Base-by-base conservation (phyloP, 2,329 filamentous ascomycete species). In the Talaromyces sp. region DNA sequence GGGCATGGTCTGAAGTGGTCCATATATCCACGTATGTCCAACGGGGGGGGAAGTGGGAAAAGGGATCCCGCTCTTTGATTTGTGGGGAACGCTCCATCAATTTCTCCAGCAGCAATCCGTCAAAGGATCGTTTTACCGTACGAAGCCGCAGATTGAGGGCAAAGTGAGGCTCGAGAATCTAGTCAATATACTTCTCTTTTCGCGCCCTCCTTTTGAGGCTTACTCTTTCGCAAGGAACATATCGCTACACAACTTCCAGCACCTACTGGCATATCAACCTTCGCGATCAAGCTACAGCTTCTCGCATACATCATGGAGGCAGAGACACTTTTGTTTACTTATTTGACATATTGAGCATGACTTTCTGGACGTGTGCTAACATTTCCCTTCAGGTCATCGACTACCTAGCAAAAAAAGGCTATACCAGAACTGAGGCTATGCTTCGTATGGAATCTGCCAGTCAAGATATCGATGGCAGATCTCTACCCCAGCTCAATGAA, bases 371-470 rank as follows among this genome's bases (percentile, higher is more conserved):
- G 50, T 36, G 35, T 19, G 21, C 57, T 59, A 31, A 50, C n/a
- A 6, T n/a, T 28, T 53, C 15, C 13, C 13, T 19, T 35, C 36
- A 89, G 86, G 87, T 99, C 3, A 92, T 96, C 8, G 94, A 99
- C 66, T 99, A 99, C 72, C 81, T 99, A 1, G 84, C 91, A 2
- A 99, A 99, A 73, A 92, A 97, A 64, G 94, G 94, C 0, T 99
- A 97, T 74, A 91, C 87, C 56, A 84, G 89, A 22, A 97, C 94
- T 0, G 94, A 99, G 73, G 89, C 93, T 19, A 89, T 94, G 70
- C 89, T 99, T 55, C 85, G 94, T 43, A 88, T 91, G 72, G 94
- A 99, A 73, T 96, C 92, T 1, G 86, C 89, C 22, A 86, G 91
- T 65, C 81, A 94, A 41, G 89, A 93, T 58, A 82, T 87, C 21